Evolutionary conservation across 148 eudicot genomes (phyloP).

Genomic region (Vaccinium macrocarpon): DNA sequence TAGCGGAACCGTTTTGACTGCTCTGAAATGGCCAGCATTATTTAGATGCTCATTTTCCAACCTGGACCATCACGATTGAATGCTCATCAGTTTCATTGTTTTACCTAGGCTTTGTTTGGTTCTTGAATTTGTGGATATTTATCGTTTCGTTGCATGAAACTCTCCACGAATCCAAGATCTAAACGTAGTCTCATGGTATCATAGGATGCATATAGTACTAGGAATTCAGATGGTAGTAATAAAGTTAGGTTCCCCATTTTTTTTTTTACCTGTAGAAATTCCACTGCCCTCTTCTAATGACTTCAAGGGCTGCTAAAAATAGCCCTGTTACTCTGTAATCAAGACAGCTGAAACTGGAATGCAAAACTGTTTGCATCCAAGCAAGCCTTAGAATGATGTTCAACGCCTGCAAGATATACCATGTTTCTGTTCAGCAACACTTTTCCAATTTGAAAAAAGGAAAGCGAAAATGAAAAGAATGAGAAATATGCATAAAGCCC

Average conservation of each 20-base stretch:
- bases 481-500: background rate
- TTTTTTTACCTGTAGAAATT: conserved; percentile 79
- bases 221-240: background rate
- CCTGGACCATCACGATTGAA: conserved; percentile 33
- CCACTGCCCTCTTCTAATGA: conserved; percentile 95
- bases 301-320: conserved; percentile 95
- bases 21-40: conserved; percentile 94
- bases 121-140: background rate
- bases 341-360: conserved; percentile 69
- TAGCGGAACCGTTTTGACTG: conserved; percentile 85
- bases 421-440: background rate
- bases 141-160: background rate
- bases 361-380: conserved; percentile 90
- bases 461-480: background rate
- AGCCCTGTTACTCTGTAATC: conserved; percentile 79
- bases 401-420: conserved; percentile 58
- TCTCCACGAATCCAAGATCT: background rate
- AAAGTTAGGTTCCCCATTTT: conserved; percentile 7
- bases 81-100: background rate
- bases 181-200: background rate
- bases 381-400: conserved; percentile 85
- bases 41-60: conserved; percentile 98
- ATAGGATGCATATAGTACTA: conserved; percentile 21
- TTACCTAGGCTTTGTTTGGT: background rate
- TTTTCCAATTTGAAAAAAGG: background rate